Base-by-base conservation (phyloP, 2,329 filamentous ascomycete species). In the Fulvia fulva region DNA sequence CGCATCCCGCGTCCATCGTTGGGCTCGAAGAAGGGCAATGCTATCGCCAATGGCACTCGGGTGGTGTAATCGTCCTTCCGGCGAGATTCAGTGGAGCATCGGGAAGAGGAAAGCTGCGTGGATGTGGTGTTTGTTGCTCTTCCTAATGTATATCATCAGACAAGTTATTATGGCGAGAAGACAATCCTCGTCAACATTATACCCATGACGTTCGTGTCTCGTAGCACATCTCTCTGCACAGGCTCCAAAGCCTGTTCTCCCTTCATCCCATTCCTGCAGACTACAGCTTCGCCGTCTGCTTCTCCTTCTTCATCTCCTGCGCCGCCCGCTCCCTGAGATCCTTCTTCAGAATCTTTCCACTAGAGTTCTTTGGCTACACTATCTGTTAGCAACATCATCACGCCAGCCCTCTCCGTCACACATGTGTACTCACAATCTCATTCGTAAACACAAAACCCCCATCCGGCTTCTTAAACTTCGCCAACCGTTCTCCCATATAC, bases 281-380 rank as follows among this genome's bases (percentile, higher is more conserved):
- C 6, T 80, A 92, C 66, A 92, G 69, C 78, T 86, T 92, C 11
- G 86, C 79, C 0, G 86, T 86, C 60, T 81, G 77, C 69, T 84
- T 83, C 69, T 87, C 82, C 57, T 78, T 79, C 70, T 87, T 85
- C 77, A 80, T 88, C 75, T 94, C 90, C 68, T 83, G 83, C 68
- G 94, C 90, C 41, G 88, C 80, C 66, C 94, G 73, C 44, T 88
- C 72, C 52, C 84, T 80, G 53, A 84, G 72, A 0, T 32, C 53
- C 52, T 57, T 59, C 46, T 62, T 63, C 63, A 86, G 68, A 61
- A 87, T 86, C 78, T 86, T 86, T 1, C 84, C 84, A 57, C 80
- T 83, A 0, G 83, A 81, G 51, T 79, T 83, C 74, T 86, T 86
- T 1, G 84, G 83, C 63, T 61, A 21, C n/a, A n/a, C n/a, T n/a